phyloP scores from a whole-genome alignment of 805 yeast species.

The Wickerhamiella spandovensis region DNA sequence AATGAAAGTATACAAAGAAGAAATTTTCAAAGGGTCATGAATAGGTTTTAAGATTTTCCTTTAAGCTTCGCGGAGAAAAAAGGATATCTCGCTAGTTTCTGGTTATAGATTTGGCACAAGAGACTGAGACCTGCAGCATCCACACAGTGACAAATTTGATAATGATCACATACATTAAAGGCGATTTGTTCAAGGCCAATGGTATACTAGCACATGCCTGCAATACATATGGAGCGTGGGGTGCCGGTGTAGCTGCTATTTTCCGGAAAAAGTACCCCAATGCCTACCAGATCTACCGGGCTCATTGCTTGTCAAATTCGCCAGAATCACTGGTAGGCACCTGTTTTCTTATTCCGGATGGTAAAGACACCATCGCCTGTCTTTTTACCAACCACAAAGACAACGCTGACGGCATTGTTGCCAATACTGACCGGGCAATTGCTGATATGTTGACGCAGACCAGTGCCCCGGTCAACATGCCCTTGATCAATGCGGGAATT shows the following conservation, averaged over 20 bases:
- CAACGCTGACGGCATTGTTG: slow-evolving; percentile 33
- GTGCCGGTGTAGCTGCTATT: slow-evolving; percentile 64
- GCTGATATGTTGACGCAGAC: slow-evolving; percentile 31
- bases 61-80: no score
- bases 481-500: slow-evolving; percentile 68
- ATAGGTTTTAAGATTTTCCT: no score
- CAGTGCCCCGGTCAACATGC: slow-evolving; percentile 39
- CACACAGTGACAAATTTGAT: slow-evolving; percentile 1
- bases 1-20: no score
- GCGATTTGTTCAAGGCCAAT: slow-evolving; percentile 38
- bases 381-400: slow-evolving; percentile 47
- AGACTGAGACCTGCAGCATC: neutral
- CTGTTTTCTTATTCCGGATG: slow-evolving; percentile 34
- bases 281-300: slow-evolving; percentile 38
- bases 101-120: no score
- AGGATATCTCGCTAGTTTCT: no score
- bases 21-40: no score
- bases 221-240: slow-evolving; percentile 70
- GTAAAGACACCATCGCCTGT: slow-evolving; percentile 38
- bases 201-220: slow-evolving; percentile 64
- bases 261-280: slow-evolving; percentile 42
- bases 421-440: slow-evolving; percentile 39
- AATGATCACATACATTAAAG: slow-evolving; percentile 32
- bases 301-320: slow-evolving; percentile 28
- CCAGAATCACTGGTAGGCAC: slow-evolving; percentile 39